Base-by-base conservation (phyloP, 768 basidiomycete genomes). In the Favolaschia claudopus region DNA sequence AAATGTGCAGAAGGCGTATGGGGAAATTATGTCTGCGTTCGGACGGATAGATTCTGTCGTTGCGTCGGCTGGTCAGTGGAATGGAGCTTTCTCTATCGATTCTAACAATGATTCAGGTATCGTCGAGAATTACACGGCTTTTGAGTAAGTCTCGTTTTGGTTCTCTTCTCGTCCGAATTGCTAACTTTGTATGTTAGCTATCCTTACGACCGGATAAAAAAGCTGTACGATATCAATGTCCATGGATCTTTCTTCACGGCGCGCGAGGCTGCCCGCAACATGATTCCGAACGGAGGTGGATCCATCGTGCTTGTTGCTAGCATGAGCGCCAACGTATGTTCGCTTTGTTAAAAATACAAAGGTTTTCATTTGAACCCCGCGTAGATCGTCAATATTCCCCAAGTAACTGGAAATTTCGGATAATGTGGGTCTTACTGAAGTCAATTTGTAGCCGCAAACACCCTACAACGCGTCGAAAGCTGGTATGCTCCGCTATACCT, bases 381-480 rank as follows among this genome's bases (percentile, higher is more conserved):
- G 19, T 67, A 95, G 91, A 87, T 96, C 61, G 82, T 96, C 71
- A 96, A 96, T 72, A 84, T 92, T 52, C 95, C 96, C 38, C 95
- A 94, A 82, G 89, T 48, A 29, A 24, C 39, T 48, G 29, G 12
- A 15, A 14, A 27, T 19, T 37, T 28, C 29, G 29, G 32, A 32
- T 25, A 28, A 22, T 42, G 25, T 36, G 36, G 43, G 20, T 31
- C 28, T 33, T 46, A 51, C 27, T 53, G 10, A 51, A 17, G 3
- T 37, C 55, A 40, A 3, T 44, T 50, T 55, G 55, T 71, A 93
- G 85, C 85, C 85, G 37, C 96, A 99, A 82, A 92, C 93, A 5
- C 95, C 96, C 0, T 99, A 99, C 74, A 99, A 98, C 74, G 92
- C 93, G 9, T 96, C 95, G 19, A 98, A 96, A 79, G 93, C 93